Base-by-base conservation (phyloP, 345 rosid genomes). In the Populus deltoides region DNA sequence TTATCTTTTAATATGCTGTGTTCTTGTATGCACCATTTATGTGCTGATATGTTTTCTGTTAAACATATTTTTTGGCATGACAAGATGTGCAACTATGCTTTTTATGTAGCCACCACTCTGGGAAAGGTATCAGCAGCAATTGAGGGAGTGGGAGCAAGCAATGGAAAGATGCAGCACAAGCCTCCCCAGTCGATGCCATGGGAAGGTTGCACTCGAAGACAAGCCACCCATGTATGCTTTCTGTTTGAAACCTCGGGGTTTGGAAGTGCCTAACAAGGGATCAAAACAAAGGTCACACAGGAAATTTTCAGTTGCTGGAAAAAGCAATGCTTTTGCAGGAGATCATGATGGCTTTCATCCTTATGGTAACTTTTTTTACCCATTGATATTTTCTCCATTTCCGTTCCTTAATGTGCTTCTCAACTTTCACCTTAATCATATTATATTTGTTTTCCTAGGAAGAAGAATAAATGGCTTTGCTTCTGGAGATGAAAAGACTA, bases 171-270 rank as follows among this genome's bases (percentile, higher is more conserved):
- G 78, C 66, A 86, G 61, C 79, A 49, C 83, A 68, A 47, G 74
- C 66, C 68, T 82, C 68, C 77, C 89, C 5, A 83, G 78, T 86
- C 95, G 88, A 59, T 85, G 84, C 76, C 87, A 84, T 73, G 87
- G 83, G 76, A 94, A 88, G 82, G 79, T 68, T 66, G 77, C 89
- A 72, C 45, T 77, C 6, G 9, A 59, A 27, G 98, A 93, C 83
- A 96, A 91, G 91, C 98, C 98, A 55, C 86, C 89, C 38, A 89
- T 93, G 97, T 92, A 89, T 92, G 99, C 99, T 76, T 96, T 96
- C 79, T 96, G 98, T 82, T 83, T 93, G 91, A 96, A 93, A 82
- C 99, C 99, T 3, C 90, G 98, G 77, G 97, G 99, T 57, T 82
- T 96, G 89, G 99, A 96, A 83, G 89, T 92, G 73, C 95, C 90